Base-by-base conservation (phyloP, 305 asterid species). In the Fraxinus baroniana region DNA sequence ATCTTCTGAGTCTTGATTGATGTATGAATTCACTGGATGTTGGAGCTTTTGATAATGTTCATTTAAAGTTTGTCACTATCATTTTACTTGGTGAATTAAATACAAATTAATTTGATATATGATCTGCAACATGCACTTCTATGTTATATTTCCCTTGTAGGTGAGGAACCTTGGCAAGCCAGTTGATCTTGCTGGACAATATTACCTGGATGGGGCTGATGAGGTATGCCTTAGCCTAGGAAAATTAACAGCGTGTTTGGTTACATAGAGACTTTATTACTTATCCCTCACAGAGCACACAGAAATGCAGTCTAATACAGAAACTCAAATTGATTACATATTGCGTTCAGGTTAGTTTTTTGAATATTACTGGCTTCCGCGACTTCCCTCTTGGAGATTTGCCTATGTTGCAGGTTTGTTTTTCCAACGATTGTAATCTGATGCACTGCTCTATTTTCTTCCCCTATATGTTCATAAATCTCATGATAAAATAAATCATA, bases 91-190 rank as follows among this genome's bases (percentile, higher is more conserved):
- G 79, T 76, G 52, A 49, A 79, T 24, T 76, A 79, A 75, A 79
- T 41, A 62, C 37, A 18, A 30, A 37, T 46, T 24, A 33, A 37
- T 41, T 55, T 84, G 79, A 71, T 60, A 26, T 57, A 13, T 12
- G 66, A 37, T 64, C 73, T 77, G 30, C 78, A 30, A 32, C 17
- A 39, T 46, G 83, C 30, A 26, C 30, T 15, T 74, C 37, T 39
- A 12, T 84, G 5, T 80, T 75, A 32, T 62, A 35, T 20, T 79
- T 81, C 32, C 80, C 83, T 81, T 87, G 81, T 85, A 95, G 98
- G 99, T 95, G 88, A 90, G 99, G 83, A 95, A 95, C 91, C 97
- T 95, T 66, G 99, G 99, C 83, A 95, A 93, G 89, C 99, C 99
- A 57, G 99, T 95, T 62, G 99, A 91, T 60, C 99, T 94, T 86